These are phyloP conservation scores for Trypethelium eluteriae DNA, from an alignment of 495 filamentous ascomycete genomes.

Conservation along the genomic window DNA sequence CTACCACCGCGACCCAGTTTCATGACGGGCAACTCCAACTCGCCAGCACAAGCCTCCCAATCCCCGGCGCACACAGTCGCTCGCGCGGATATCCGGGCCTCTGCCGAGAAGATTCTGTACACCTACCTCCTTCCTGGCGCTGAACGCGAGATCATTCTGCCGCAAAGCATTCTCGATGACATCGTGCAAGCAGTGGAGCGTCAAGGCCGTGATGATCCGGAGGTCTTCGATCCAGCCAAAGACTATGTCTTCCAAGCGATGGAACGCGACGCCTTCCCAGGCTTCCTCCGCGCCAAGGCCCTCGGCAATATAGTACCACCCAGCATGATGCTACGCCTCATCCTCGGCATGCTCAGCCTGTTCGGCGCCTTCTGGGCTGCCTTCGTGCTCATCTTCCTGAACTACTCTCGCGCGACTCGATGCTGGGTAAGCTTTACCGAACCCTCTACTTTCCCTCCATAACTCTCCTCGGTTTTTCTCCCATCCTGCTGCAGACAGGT, in stretches of 20 bases:
- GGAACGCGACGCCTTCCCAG: slow-evolving; percentile 96
- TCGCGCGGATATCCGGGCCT: slow-evolving; percentile 78
- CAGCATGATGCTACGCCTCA: slow-evolving; percentile 71
- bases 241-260: slow-evolving; percentile 99
- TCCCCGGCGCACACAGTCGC: slow-evolving; percentile 59
- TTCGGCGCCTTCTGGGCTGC: slow-evolving; percentile 91
- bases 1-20: slow-evolving; percentile 62
- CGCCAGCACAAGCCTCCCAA: slow-evolving; percentile 26
- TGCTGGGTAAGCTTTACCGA: slow-evolving; percentile 63
- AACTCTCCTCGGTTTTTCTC: not conserved
- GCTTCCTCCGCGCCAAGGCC: slow-evolving; percentile 88
- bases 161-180: slow-evolving; percentile 71
- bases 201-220: slow-evolving; percentile 83
- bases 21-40: slow-evolving; percentile 45
- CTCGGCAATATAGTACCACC: slow-evolving; percentile 89
- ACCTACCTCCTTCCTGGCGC: slow-evolving; percentile 87
- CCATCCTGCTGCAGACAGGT: too few species aligned
- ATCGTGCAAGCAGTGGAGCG: slow-evolving; percentile 82
- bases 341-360: slow-evolving; percentile 76
- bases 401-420: slow-evolving; percentile 63
- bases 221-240: slow-evolving; percentile 93
- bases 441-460: slow-evolving; percentile 14
- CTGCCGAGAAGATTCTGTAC: slow-evolving; percentile 95
- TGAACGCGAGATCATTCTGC: slow-evolving; percentile 90
- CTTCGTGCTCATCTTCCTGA: slow-evolving; percentile 84